Base-by-base conservation (phyloP, 306 rosid genomes). In the Glycyrrhiza uralensis region DNA sequence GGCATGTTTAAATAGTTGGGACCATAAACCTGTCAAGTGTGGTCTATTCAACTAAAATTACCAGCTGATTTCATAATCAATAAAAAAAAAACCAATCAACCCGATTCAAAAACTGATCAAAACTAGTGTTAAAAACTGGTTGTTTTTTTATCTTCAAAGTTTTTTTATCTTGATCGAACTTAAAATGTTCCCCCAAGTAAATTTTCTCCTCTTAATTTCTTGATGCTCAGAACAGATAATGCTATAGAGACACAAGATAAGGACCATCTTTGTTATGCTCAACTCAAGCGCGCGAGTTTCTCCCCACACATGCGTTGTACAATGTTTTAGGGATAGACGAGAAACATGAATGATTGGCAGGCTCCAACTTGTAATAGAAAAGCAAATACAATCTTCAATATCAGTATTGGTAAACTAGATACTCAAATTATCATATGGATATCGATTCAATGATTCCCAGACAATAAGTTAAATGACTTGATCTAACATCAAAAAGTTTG, bases 341-440 rank as follows among this genome's bases (percentile, higher is more conserved):
- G 51, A 45, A 45, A 44, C 55, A 47, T 47, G 55, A 18, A 15
- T 18, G 23, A 35, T 18, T 17, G 10, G 68, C 19, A 62, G 28
- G 19, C 35, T 44, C 59, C 47, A 60, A 46, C 55, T 44, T 42
- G 24, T 18, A 18, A 58, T 18, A 44, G 59, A 23, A 50, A 72
- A 59, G 30, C 38, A 44, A 60, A 58, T n/a, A 7, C 19, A 54
- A 60, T 72, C 59, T 46, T 60, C 69, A 59, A 45, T 52, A 35
- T 32, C 61, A 10, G 33, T 61, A 32, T 59, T 32, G 22, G 54
- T 19, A n/a, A 18, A 60, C 14, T 20, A 13, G 6, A 49, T 41
- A n/a, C 24, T 73, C 51, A 62, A 66, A 66, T n/a, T 76, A 42
- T 55, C 67, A 55, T 36, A 30, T 29, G 67, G 46, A 65, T n/a